Conservation (phyloP, 768 basidiomycete species). For the Tulasnella calospora region DNA sequence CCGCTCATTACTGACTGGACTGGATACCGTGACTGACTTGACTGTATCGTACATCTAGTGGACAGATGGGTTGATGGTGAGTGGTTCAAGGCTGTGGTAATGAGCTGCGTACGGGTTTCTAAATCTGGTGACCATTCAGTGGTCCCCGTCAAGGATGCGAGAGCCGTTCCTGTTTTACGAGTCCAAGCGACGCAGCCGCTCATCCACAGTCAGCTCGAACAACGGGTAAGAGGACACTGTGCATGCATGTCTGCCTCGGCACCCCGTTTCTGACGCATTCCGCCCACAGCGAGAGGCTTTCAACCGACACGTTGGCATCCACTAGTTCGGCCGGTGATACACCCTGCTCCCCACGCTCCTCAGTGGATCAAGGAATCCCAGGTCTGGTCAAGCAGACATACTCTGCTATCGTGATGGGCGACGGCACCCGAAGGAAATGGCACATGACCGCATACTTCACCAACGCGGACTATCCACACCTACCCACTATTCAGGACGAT, state of each 20-base stretch:
- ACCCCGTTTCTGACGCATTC: conserved; percentile 42
- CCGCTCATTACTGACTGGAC: background rate
- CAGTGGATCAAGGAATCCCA: conserved; percentile 48
- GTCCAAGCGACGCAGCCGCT: conserved; percentile 32
- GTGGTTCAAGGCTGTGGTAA: background rate
- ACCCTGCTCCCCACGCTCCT: conserved; percentile 52
- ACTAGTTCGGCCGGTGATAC: conserved; percentile 42
- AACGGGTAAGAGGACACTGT: conserved; percentile 39
- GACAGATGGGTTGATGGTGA: conserved; percentile 58
- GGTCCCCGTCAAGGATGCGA: conserved; percentile 66
- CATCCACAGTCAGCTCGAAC: conserved; percentile 13
- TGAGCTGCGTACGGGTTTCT: background rate
- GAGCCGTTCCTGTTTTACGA: conserved; percentile 70
- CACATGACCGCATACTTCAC: conserved; percentile 59
- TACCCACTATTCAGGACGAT: conserved; percentile 49
- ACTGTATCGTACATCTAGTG: conserved; percentile 4
- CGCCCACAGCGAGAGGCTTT: conserved; percentile 46
- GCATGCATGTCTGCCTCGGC: conserved; percentile 35
- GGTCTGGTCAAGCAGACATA: conserved; percentile 70
- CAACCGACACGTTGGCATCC: conserved; percentile 9
- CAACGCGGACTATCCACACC: conserved; percentile 45
- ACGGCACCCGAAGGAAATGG: conserved; percentile 48
- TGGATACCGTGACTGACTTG: background rate
- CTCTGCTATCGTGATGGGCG: conserved; percentile 54
- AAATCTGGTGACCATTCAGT: conserved; percentile 31